These are phyloP conservation scores for Fennellomyces sp. DNA, from an alignment of 371 early-diverging fungal species.

Conservation along the genomic window DNA sequence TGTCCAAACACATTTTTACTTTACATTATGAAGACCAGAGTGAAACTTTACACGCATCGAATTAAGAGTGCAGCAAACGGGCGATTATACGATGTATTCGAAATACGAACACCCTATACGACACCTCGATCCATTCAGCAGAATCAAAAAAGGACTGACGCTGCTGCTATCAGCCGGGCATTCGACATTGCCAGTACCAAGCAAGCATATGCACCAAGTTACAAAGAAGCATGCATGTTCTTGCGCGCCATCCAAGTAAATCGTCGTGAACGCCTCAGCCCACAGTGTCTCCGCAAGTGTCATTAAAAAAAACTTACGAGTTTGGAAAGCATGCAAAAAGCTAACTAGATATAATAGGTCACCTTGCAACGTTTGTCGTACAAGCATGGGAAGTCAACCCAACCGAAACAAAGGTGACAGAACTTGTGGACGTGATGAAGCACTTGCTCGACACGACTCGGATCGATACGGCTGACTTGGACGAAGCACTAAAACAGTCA, in stretches of 20 bases:
- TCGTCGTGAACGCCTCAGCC: conserved; percentile 24
- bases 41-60: conserved; percentile 13
- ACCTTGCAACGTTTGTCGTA: conserved; percentile 37
- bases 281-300: conserved; percentile 35
- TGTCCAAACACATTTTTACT: background rate
- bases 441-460: conserved; percentile 28
- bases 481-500: conserved; percentile 29
- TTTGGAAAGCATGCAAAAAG: background rate
- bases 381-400: conserved; percentile 48
- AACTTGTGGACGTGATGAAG: conserved; percentile 32
- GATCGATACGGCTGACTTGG: conserved; percentile 28
- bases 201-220: conserved; percentile 22
- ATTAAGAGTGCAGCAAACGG: conserved; percentile 1
- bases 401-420: conserved; percentile 24
- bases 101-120: conserved; percentile 8
- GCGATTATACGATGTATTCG: conserved; percentile 16
- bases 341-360: conserved; percentile 22
- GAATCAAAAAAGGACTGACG: background rate
- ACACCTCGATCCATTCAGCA: background rate
- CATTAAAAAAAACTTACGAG: conserved; percentile 4
- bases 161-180: conserved; percentile 3
- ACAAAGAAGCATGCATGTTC: conserved; percentile 34
- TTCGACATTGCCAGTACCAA: background rate
- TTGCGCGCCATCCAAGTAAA: conserved; percentile 43
- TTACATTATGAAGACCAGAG: conserved; percentile 14